Evolutionary conservation across 441 rosid species (phyloP).

Genomic region (Macaranga tanarius): DNA sequence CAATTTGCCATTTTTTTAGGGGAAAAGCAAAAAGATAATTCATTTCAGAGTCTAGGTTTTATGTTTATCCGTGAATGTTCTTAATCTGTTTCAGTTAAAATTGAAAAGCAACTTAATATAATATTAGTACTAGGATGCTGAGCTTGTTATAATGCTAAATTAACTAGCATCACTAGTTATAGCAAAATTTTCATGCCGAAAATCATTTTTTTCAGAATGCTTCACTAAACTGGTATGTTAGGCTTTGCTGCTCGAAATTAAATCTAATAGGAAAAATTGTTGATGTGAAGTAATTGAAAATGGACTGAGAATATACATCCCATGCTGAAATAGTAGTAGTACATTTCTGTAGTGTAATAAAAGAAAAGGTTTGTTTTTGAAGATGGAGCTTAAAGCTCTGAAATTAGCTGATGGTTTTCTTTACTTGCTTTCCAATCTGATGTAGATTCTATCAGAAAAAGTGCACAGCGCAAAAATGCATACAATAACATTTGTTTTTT

Average conservation of each 20-base stretch:
- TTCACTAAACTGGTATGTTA: not conserved
- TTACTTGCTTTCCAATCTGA: too few species aligned
- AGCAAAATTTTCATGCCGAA: not conserved
- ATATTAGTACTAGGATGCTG: not conserved
- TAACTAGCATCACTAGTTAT: not conserved
- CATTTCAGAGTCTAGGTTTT: not conserved
- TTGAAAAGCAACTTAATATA: not conserved
- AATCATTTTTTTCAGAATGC: too few species aligned
- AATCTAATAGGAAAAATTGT: not conserved
- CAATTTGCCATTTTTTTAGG: not conserved
- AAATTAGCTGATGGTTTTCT: too few species aligned
- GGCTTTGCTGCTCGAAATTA: not conserved
- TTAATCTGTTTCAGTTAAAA: not conserved
- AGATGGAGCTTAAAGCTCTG: too few species aligned
- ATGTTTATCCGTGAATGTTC: not conserved
- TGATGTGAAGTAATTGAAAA: not conserved
- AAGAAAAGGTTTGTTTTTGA: too few species aligned
- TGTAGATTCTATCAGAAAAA: too few species aligned
- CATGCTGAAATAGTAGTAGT: too few species aligned
- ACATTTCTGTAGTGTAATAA: too few species aligned
- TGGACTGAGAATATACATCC: not conserved
- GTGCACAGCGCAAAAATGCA: too few species aligned
- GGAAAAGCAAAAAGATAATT: not conserved
- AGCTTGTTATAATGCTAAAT: not conserved
- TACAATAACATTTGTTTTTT: too few species aligned